These are phyloP conservation scores for Zoysia japonica DNA, from an alignment of 176 grass and related monocot genomes.

Conservation along the genomic window DNA sequence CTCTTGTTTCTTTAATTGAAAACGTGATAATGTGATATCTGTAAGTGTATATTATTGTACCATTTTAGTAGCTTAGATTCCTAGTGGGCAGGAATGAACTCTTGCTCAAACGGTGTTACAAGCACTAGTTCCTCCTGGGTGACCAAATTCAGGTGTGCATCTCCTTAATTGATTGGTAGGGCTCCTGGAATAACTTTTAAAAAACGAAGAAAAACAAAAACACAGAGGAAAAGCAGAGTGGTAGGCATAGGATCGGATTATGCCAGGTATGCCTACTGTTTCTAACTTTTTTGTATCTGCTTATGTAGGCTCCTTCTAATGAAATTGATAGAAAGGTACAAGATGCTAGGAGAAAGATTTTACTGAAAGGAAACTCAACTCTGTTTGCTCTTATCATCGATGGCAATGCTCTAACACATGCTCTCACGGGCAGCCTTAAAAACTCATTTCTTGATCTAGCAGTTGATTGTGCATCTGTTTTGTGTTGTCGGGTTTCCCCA, in stretches of 20 bases:
- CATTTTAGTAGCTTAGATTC: background rate
- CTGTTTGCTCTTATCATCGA: slow-evolving; percentile 89
- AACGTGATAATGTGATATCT: background rate
- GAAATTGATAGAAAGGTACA: slow-evolving; percentile 60
- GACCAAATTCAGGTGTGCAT: background rate
- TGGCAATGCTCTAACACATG: slow-evolving; percentile 82
- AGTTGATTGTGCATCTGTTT: slow-evolving; percentile 78
- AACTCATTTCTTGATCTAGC: slow-evolving; percentile 74
- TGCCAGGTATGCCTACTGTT: background rate
- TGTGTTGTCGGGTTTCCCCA: slow-evolving; percentile 90
- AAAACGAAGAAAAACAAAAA: too few relatives aligned
- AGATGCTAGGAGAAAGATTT: slow-evolving; percentile 52
- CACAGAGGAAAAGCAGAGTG: background rate
- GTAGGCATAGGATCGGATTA: slow-evolving; percentile 4
- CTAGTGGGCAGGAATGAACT: background rate
- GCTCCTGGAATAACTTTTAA: too few relatives aligned
- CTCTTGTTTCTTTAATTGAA: background rate
- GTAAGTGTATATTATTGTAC: background rate
- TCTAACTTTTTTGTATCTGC: slow-evolving; percentile 18
- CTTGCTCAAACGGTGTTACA: background rate
- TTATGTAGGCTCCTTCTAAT: slow-evolving; percentile 37
- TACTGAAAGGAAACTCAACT: slow-evolving; percentile 38
- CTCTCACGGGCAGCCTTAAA: slow-evolving; percentile 62
- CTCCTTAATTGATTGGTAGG: too few relatives aligned
- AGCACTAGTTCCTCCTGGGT: background rate